These are phyloP conservation scores for Colletotrichum sp. DNA, from an alignment of 2,329 filamentous ascomycete genomes.

Conservation along the genomic window DNA sequence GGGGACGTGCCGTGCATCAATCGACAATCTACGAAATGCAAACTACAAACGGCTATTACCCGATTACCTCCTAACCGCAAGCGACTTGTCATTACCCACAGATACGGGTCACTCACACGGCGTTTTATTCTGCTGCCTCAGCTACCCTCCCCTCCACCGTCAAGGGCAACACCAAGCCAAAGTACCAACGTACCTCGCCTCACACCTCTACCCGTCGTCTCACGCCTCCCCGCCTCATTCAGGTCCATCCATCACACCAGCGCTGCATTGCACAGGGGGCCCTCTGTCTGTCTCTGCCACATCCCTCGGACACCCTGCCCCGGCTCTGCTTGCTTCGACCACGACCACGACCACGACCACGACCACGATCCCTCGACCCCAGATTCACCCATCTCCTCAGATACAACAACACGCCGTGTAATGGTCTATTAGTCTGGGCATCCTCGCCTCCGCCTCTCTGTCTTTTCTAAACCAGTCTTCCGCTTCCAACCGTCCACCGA, in stretches of 20 bases:
- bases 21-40: not conserved
- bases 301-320: conserved; percentile 6
- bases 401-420: not conserved
- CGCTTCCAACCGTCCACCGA: not conserved
- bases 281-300: not conserved
- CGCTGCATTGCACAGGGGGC: not conserved
- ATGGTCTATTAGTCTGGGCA: not conserved
- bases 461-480: not conserved
- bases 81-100: conserved; percentile 4
- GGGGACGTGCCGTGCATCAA: conserved; percentile 11
- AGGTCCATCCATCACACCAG: not conserved
- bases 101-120: not conserved
- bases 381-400: not conserved
- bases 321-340: not conserved
- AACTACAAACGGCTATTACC: not conserved
- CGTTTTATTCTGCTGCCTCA: conserved; percentile 17
- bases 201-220: not conserved
- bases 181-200: not conserved
- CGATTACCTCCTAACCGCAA: not conserved
- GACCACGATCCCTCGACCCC: not conserved
- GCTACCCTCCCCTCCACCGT: conserved; percentile 3
- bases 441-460: not conserved
- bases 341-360: not conserved
- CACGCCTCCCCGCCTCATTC: not conserved
- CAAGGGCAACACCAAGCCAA: not conserved